Evolutionary conservation across 164 flowering plant species (phyloP).

Genomic region (Umbellularia californica): DNA sequence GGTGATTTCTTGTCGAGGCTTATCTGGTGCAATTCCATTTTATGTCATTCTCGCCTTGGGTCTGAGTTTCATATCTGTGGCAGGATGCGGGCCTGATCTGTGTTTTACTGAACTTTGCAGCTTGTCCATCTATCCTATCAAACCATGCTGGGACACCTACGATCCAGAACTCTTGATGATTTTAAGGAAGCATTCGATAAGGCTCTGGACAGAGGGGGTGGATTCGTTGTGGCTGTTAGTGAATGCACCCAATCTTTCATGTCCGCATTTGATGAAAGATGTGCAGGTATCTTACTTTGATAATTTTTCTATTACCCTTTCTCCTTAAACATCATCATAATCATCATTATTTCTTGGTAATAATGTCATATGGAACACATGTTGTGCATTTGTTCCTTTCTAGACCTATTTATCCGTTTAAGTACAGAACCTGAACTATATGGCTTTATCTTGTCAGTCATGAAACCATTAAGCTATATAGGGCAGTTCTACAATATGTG

Average conservation of each 20-base stretch:
- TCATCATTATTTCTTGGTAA: no score
- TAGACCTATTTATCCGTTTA: neutral
- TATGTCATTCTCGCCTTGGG: neutral
- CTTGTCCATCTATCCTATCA: constrained; percentile 81
- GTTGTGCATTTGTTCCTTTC: neutral
- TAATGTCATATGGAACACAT: neutral
- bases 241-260: constrained; percentile 43
- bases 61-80: neutral
- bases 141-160: constrained; percentile 66
- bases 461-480: no score
- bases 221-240: constrained; percentile 64
- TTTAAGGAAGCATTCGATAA: constrained; percentile 77
- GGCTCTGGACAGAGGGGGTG: constrained; percentile 65
- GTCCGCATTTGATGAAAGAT: constrained; percentile 63
- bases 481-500: no score
- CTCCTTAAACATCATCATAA: neutral
- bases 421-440: neutral
- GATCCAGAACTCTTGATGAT: constrained; percentile 58
- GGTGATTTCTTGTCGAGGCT: no score
- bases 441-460: no score
- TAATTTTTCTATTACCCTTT: neutral
- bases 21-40: no score
- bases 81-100: neutral
- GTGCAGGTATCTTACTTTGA: constrained; percentile 46
- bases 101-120: constrained; percentile 30